Base-by-base conservation (phyloP, 2,329 filamentous ascomycete genomes). In the Colletotrichum filicis region DNA sequence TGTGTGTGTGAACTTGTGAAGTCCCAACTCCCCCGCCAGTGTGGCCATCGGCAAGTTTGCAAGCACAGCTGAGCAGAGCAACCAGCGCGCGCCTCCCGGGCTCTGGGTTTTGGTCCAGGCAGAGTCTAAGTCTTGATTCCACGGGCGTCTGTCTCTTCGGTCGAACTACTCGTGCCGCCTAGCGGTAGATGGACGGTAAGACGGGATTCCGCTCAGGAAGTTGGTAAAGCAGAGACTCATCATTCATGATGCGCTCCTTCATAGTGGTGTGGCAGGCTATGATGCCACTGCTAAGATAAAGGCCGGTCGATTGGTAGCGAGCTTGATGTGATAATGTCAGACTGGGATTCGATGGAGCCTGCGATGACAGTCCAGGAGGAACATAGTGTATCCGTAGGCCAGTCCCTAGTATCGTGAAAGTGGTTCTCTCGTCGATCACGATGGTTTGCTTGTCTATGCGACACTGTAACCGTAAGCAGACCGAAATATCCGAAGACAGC, bases 251-350 rank as follows among this genome's bases (percentile, higher is more conserved):
- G 28, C 6, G 32, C 19, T 9, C 5, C 24, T 37, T 26, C 24
- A 8, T 65, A 53, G 28, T 59, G 58, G 32, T 55, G 59, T 70
- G 57, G 67, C 55, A 60, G 57, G 60, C 61, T 66, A 70, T 65
- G 70, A 71, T 60, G 60, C 70, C 57, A 71, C 55, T 53, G 56
- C 35, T 9, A 28, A 24, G 56, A 57, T 61, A 14, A 35, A 30
- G 30, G n/a, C 16, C 30, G 53, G 35, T 37, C 67, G 30, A 72
- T 63, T 42, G 68, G 68, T 46, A 12, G 35, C 8, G 8, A 14
- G n/a, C 9, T 46, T 35, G 26, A 63, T 19, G 65, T 56, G 56
- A 74, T 46, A 52, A 67, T 67, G 28, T 74, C 68, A 62, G 49
- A 58, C 42, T 61, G 59, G 42, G 16, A 42, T 70, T 73, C 55